Evolutionary conservation across 1,284 basidiomycete genomes (phyloP), one percentile per base, ranked within the genome.

Genomic region (Fomitopsis palustris): DNA sequence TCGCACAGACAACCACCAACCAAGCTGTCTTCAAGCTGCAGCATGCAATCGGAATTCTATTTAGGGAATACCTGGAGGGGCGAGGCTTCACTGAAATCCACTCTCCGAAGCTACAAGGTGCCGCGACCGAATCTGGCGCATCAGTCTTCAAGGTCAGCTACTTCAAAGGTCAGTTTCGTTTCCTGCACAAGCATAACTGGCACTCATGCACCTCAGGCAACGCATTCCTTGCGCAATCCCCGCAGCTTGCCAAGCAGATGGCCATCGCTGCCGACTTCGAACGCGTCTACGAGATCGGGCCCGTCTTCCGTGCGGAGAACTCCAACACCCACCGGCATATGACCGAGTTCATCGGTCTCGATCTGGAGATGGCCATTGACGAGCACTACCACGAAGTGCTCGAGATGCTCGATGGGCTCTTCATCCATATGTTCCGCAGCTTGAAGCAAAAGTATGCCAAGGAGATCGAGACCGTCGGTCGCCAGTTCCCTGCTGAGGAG

Each of bases 231-330:
- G 97, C 97, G 7, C 97, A 99, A 75, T 94, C 90, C 53, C 97
- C 97, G 45, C 97, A 99, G 74, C 82, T 99, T 16, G 93, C 94
- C 53, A 99, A 99, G 77, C 97, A 99, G 77, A 99, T 99, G 97
- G 94, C 93, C 61, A 99, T 99, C 67, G 94, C 96, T 37, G 95
- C 95, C 62, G 97, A 99, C 78, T 96, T 99, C 74, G 96, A 97
- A 72, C 85, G 93, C 45, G 97, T 99, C 4, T 99, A 96, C 76
- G 97, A 99, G 77, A 95, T 99, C 64, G 96, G 90, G 0, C 87
- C 88, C 59, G 95, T 98, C 54, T 99, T 99, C 82, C 93, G 96
- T 64, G 96, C 96, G n/a, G 96, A 99, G 75, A 88, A 98, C 75
- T 92, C 95, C 43, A 96, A 97, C 76, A 98, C 96, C 4, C 93